phyloP scores from a whole-genome alignment of 2,329 filamentous ascomycete species.

The Penicillium hordei region DNA sequence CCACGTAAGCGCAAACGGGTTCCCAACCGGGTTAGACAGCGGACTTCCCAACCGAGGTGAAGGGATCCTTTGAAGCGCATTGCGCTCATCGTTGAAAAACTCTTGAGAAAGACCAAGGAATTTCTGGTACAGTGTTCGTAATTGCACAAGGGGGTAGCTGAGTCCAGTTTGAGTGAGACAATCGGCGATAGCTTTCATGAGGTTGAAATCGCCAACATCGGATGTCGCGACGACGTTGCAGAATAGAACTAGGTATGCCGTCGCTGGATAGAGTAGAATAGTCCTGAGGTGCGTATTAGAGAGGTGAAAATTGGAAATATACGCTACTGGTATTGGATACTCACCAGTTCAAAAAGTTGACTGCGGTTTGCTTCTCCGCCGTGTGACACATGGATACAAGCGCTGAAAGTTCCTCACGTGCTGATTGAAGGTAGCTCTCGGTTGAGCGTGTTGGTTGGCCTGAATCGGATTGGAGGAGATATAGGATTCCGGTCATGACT shows the following conservation, averaged over 20 bases:
- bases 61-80: background rate
- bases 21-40: background rate
- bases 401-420: conserved; percentile 21
- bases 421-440: conserved; percentile 19
- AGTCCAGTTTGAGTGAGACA: conserved; percentile 15
- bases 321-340: background rate
- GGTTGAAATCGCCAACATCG: conserved; percentile 20
- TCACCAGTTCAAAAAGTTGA: conserved; percentile 22
- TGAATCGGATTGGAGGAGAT: conserved; percentile 14
- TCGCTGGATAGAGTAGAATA: conserved; percentile 24
- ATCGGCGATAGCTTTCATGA: conserved; percentile 19
- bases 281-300: conserved; percentile 15
- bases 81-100: conserved; percentile 8
- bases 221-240: conserved; percentile 24
- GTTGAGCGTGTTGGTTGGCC: conserved; percentile 1
- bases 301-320: background rate
- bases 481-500: conserved; percentile 21
- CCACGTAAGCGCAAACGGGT: background rate
- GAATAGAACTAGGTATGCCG: conserved; percentile 24
- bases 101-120: conserved; percentile 17
- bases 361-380: conserved; percentile 15
- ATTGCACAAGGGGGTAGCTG: conserved; percentile 15
- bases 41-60: background rate
- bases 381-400: conserved; percentile 21
- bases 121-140: conserved; percentile 19